These are phyloP conservation scores for Lathyrus oleraceus DNA, from an alignment of 306 rosid genomes.

Conservation along the genomic window DNA sequence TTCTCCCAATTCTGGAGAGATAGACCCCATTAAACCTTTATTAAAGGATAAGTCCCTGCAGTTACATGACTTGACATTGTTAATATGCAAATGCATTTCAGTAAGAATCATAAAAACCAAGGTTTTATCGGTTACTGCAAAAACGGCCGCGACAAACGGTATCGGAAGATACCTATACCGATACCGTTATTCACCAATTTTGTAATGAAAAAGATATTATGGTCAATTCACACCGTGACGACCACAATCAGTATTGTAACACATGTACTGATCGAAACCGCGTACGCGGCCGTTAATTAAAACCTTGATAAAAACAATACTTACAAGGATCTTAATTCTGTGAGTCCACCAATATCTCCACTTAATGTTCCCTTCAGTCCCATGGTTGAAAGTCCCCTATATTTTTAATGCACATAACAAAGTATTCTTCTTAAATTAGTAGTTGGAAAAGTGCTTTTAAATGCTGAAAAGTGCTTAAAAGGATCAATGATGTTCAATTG, in stretches of 20 bases:
- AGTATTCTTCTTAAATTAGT: not conserved
- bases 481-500: not conserved
- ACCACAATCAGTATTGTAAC: too few species aligned
- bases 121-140: too few species aligned
- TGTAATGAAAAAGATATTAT: too few species aligned
- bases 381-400: constrained; percentile 74
- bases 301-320: constrained; percentile 28
- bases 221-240: too few species aligned
- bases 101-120: too few species aligned
- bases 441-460: constrained; percentile 7
- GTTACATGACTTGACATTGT: constrained; percentile 27
- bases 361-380: constrained; percentile 62
- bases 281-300: too few species aligned
- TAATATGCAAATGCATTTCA: constrained; percentile 20
- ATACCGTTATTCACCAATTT: too few species aligned
- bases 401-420: constrained; percentile 16
- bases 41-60: constrained; percentile 81
- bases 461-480: constrained; percentile 1
- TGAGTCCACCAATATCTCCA: constrained; percentile 69
- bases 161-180: too few species aligned
- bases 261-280: too few species aligned
- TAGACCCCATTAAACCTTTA: constrained; percentile 54
- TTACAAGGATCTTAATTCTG: constrained; percentile 73
- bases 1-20: constrained; percentile 54
- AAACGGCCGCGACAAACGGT: too few species aligned